phyloP scores from a whole-genome alignment of 169 alveolate genomes.

The Plasmodium gallinaceum region DNA sequence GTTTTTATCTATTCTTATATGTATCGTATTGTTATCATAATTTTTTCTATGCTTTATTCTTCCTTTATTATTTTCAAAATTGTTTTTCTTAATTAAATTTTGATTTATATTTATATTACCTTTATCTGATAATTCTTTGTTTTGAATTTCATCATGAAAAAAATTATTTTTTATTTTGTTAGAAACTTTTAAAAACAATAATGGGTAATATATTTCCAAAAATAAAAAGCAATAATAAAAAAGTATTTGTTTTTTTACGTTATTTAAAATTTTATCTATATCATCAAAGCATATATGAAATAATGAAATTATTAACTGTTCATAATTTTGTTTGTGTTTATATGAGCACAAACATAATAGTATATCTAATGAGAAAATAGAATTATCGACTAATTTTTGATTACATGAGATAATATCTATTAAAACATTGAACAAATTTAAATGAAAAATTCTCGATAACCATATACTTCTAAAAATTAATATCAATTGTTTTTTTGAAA shows the following conservation, averaged over 20 bases:
- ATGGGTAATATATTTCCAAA: constrained; percentile 63
- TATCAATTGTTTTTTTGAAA: constrained; percentile 32
- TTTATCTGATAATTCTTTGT: background rate
- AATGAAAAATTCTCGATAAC: constrained; percentile 73
- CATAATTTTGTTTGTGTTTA: constrained; percentile 31
- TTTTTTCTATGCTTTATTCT: background rate
- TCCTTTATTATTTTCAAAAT: background rate
- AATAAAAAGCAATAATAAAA: constrained; percentile 58
- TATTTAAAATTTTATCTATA: constrained; percentile 67
- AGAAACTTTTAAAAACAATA: constrained; percentile 51
- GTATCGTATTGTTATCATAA: background rate
- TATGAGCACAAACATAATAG: constrained; percentile 72
- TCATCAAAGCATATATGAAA: constrained; percentile 56
- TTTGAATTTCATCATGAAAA: background rate
- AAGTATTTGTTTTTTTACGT: constrained; percentile 48
- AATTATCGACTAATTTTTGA: constrained; percentile 34
- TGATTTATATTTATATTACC: constrained; percentile 1
- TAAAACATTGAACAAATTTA: constrained; percentile 33
- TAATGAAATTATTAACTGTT: constrained; percentile 20
- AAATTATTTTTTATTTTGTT: constrained; percentile 6
- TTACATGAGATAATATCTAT: constrained; percentile 48
- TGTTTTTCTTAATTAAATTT: constrained; percentile 5
- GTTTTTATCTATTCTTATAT: background rate
- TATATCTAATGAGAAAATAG: constrained; percentile 57
- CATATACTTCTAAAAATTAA: constrained; percentile 73